Evolutionary conservation across 768 basidiomycete species (phyloP).

Genomic region (Porpolomopsis calyptriformis): DNA sequence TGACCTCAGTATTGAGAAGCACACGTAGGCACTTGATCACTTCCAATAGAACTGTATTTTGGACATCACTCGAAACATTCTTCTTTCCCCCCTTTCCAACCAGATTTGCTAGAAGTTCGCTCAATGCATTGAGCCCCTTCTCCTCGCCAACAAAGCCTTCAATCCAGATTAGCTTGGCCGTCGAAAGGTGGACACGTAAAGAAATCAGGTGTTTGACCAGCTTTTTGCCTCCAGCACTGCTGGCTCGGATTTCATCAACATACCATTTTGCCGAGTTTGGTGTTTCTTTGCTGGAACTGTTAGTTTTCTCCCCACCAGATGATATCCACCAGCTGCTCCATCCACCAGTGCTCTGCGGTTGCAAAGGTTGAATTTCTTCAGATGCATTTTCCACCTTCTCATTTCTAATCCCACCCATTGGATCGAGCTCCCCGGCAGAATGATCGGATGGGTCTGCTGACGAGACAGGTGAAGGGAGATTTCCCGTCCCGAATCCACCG

Average conservation of each 20-base stretch:
- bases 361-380: conserved; percentile 31
- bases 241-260: conserved; percentile 46
- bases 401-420: conserved; percentile 14
- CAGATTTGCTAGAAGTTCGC: conserved; percentile 43
- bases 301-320: conserved; percentile 43
- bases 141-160: conserved; percentile 60
- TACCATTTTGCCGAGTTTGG: conserved; percentile 49
- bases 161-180: conserved; percentile 69
- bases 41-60: conserved; percentile 61
- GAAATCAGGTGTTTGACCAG: conserved; percentile 71
- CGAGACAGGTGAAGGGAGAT: conserved; percentile 25
- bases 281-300: conserved; percentile 27
- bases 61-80: conserved; percentile 49
- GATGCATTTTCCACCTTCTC: conserved; percentile 20
- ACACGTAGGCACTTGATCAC: conserved; percentile 71
- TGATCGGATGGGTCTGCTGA: conserved; percentile 23
- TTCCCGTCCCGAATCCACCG: conserved; percentile 42
- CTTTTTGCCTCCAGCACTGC: conserved; percentile 45
- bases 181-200: conserved; percentile 77
- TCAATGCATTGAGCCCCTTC: conserved; percentile 57
- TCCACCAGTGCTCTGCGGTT: conserved; percentile 64
- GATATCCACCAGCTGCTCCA: conserved; percentile 71
- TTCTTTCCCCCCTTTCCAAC: conserved; percentile 61
- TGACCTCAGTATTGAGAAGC: conserved; percentile 76
- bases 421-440: conserved; percentile 29